Base-by-base conservation (phyloP, 169 alveolate genomes). In the Plasmodium malariae region DNA sequence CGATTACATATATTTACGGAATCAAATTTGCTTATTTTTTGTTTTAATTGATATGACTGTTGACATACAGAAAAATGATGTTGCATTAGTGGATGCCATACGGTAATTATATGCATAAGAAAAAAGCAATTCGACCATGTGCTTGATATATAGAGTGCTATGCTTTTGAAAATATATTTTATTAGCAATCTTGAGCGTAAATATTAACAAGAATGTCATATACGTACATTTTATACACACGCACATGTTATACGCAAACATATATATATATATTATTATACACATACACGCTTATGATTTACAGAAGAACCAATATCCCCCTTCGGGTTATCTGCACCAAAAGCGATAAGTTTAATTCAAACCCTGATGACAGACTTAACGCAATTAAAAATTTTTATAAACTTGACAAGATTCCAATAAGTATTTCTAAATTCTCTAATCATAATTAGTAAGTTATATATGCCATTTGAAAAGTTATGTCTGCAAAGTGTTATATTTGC, bases 31-130 rank as follows among this genome's bases (percentile, higher is more conserved):
- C 36, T 51, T 78, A 17, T 78, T 78, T 32, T 45, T 78, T 62
- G 26, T 78, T 30, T 57, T 78, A 63, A 78, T 78, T 55, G 89
- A 78, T 68, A 78, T 78, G 89, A 78, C 78, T 69, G 89, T 78
- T 34, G 89, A 78, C 26, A 49, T 78, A 45, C 89, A 78, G 51
- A 78, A 65, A 68, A 48, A 62, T n/a, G 89, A 78, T 28, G 26
- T 78, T 5, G 43, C 76, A 17, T 32, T 78, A 37, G 70, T 78
- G 60, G 60, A 78, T 51, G 60, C 76, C 48, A 78, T 78, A 19
- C 43, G 48, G 80, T 69, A 69, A 24, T n/a, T n/a, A n/a, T 28
- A 34, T 21, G 12, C 21, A 65, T 65, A 36, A 63, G 3, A 40
- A 26, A 24, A 59, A 45, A 36, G n/a, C n/a, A n/a, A n/a, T n/a